Evolutionary conservation across 352 stramenopile species (phyloP), one percentile per base, ranked within the genome.

Genomic region (Globisporangium alternatum): DNA sequence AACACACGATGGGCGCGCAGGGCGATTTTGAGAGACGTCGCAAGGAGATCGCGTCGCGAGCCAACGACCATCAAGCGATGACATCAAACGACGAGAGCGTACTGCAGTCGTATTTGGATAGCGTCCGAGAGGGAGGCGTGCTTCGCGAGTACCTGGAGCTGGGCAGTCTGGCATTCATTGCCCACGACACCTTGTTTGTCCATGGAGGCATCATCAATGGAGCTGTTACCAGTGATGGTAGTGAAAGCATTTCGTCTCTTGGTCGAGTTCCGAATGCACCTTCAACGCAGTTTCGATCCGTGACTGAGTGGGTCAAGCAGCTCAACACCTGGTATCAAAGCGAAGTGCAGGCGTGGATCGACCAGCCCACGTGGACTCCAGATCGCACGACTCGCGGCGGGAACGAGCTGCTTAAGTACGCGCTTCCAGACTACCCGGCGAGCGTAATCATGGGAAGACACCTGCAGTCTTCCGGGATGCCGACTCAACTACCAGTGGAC

Each of bases 111-210:
- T 98, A 93, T 67, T 2, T 83, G 33, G 56, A 78, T 19, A 93
- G 90, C 59, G 81, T 97, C 5, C 39, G 77, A 19, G 58, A 77
- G 1, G 83, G 85, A 49, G 93, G 93, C 12, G 81, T 90, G 12
- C 49, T 98, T 15, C 81, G 80, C 37, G 77, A 97, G 67, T 98
- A 96, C 72, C 73, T 98, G 39, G 54, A 89, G 56, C 67, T 84
- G 22, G 89, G 89, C 10, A 75, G 76, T 28, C 79, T 98, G 19
- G 91, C 86, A 39, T 93, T 87, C 53, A 70, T 94, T 43, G 63
- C 83, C 4, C 83, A 93, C 47, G 78, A 89, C 56, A 97, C 91
- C 59, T 76, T 98, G n/a, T 98, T 98, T 81, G 86, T 97, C 45
- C 93, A 98, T 60, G 93, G 93, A 35, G 93, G 91, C 1, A 85